Conservation (phyloP, 2,329 filamentous ascomycete species). For the Clonostachys rhizophaga region DNA sequence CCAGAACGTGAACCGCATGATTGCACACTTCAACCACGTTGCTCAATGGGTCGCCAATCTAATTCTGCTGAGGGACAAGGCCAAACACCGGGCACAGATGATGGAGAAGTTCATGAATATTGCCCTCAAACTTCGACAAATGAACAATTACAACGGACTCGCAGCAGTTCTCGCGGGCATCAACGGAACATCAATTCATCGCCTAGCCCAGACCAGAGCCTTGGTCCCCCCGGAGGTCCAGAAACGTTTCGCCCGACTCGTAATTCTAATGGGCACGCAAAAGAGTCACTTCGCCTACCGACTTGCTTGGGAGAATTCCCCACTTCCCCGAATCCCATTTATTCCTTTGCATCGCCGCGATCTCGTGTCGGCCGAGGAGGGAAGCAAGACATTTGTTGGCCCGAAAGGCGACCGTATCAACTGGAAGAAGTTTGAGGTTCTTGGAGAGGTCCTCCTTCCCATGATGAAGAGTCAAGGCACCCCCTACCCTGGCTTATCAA, state of each 20-base stretch:
- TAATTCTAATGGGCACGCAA: slow-evolving; percentile 87
- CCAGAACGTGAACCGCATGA: slow-evolving; percentile 90
- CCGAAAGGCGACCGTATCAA: slow-evolving; percentile 74
- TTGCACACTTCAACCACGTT: slow-evolving; percentile 84
- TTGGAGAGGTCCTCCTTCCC: slow-evolving; percentile 85
- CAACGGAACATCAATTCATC: slow-evolving; percentile 81
- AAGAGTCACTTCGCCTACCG: slow-evolving; percentile 94
- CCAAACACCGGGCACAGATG: slow-evolving; percentile 87
- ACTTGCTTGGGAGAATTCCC: slow-evolving; percentile 95
- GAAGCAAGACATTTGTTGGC: slow-evolving; percentile 84
- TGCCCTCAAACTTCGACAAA: slow-evolving; percentile 75
- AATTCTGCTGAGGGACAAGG: slow-evolving; percentile 86
- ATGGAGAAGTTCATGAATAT: slow-evolving; percentile 95
- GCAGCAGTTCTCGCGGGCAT: slow-evolving; percentile 93
- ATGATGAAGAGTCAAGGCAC: slow-evolving; percentile 89
- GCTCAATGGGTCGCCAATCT: slow-evolving; percentile 80
- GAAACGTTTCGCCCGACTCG: slow-evolving; percentile 83
- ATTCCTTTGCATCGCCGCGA: slow-evolving; percentile 86
- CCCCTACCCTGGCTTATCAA: slow-evolving; percentile 69
- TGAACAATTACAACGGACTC: slow-evolving; percentile 96
- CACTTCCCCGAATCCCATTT: slow-evolving; percentile 85
- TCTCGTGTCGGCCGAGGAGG: slow-evolving; percentile 86
- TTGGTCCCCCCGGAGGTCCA: slow-evolving; percentile 67
- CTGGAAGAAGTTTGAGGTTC: slow-evolving; percentile 97
- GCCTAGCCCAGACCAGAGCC: slow-evolving; percentile 73